Percentiles rank a stretch among this genome's conserved stretches.
Evolutionary conservation across 176 grass and related monocot genomes (phyloP).

Genomic region (Pontederia crassipes): DNA sequence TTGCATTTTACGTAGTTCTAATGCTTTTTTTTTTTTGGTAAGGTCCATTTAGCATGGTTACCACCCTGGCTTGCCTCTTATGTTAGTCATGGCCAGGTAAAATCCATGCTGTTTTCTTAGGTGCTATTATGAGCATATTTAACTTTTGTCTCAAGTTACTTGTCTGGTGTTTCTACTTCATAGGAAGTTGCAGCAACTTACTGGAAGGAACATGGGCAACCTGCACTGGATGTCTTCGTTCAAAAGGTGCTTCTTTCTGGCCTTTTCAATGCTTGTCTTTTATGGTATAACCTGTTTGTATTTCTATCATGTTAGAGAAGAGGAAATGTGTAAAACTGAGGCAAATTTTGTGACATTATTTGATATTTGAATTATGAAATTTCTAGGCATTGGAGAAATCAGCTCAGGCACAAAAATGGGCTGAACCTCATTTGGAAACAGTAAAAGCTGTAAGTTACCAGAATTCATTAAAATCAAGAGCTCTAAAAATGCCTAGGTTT

Average conservation of each 20-base stretch:
- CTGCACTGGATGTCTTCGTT: constrained; percentile 40
- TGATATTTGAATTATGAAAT: not conserved
- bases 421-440: constrained; percentile 58
- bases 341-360: not conserved
- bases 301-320: constrained; percentile 12
- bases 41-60: constrained; percentile 87
- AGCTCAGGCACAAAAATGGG: constrained; percentile 53
- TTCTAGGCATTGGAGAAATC: constrained; percentile 63
- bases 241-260: constrained; percentile 40
- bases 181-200: constrained; percentile 52
- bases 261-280: constrained; percentile 2
- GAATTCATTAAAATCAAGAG: not conserved
- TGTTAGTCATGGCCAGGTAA: constrained; percentile 38
- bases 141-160: constrained; percentile 15
- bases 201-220: constrained; percentile 75
- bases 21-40: not conserved
- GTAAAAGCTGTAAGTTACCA: constrained; percentile 49
- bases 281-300: constrained; percentile 4
- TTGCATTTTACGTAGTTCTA: not conserved
- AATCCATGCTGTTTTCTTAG: not conserved
- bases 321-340: not conserved
- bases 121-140: constrained; percentile 6
- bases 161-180: constrained; percentile 15
- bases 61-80: constrained; percentile 68
- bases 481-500: not conserved